Conservation (phyloP, 371 early-diverging fungal species). For the Haplosporangium sp. region DNA sequence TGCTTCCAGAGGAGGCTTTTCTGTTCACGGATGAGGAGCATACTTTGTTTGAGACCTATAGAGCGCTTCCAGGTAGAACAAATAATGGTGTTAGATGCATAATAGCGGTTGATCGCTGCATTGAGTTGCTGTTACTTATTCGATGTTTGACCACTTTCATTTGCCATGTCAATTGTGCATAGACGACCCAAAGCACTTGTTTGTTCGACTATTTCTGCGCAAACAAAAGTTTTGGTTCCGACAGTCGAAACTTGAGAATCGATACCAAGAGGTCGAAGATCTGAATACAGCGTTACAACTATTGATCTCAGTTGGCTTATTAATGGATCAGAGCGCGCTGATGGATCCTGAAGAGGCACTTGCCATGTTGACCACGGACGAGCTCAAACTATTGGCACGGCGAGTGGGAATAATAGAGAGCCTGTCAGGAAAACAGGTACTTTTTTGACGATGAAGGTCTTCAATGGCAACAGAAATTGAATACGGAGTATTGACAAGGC, state of each 20-base stretch:
- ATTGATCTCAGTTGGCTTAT: conserved; percentile 12
- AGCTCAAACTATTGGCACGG: conserved; percentile 40
- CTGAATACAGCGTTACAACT: conserved; percentile 23
- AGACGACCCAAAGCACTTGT: conserved; percentile 67
- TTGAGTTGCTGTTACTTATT: neutral
- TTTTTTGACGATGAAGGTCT: neutral
- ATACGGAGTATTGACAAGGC: neutral
- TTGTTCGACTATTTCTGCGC: conserved; percentile 73
- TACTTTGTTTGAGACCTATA: conserved; percentile 54
- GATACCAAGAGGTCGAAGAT: conserved; percentile 41
- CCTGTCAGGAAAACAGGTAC: conserved; percentile 43
- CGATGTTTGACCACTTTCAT: neutral
- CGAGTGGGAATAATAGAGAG: conserved; percentile 32
- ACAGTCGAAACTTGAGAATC: conserved; percentile 53
- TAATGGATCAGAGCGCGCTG: conserved; percentile 28
- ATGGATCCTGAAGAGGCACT: conserved; percentile 34
- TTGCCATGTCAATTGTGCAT: neutral
- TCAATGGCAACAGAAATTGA: no score
- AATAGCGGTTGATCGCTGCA: neutral
- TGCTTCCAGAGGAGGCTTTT: conserved; percentile 63
- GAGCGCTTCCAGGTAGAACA: conserved; percentile 57
- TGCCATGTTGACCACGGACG: conserved; percentile 34
- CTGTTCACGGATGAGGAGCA: conserved; percentile 65
- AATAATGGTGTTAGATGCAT: conserved; percentile 1
- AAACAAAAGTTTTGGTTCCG: conserved; percentile 67